Conservation (phyloP, 495 filamentous ascomycete genomes). For the Podospora comata region DNA sequence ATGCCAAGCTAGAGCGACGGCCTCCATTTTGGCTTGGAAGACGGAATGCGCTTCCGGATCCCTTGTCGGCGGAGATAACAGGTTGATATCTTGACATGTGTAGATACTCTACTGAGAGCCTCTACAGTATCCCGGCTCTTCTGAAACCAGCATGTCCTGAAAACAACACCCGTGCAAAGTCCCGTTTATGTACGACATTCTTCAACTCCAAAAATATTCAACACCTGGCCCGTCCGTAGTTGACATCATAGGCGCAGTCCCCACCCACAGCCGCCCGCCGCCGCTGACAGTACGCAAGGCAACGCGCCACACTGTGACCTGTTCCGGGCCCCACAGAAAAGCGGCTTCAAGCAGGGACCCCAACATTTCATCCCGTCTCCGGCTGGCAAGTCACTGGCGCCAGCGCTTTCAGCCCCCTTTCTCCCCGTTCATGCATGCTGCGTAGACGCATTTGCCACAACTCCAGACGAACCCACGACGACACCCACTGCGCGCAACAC, state of each 20-base stretch:
- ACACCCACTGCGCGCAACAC: background rate
- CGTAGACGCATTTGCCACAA: background rate
- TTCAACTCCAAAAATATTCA: background rate
- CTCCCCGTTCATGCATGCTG: background rate
- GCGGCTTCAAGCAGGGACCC: constrained; percentile 1
- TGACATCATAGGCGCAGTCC: background rate
- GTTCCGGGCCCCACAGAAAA: background rate
- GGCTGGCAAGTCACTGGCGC: constrained; percentile 1
- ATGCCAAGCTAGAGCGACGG: background rate
- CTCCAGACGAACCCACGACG: background rate
- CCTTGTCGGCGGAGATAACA: background rate
- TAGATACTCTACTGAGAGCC: background rate
- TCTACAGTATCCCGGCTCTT: background rate
- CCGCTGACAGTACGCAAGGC: background rate
- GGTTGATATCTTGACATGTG: background rate
- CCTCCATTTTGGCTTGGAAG: background rate
- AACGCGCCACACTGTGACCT: constrained; percentile 3
- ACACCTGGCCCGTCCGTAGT: background rate
- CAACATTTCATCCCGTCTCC: constrained; percentile 1
- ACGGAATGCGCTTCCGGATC: constrained; percentile 5
- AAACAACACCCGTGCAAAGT: background rate
- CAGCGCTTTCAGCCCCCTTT: constrained; percentile 5
- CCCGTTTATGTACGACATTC: background rate
- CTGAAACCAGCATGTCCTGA: background rate
- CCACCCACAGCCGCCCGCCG: background rate